Evolutionary conservation across 805 yeast genomes (phyloP), one percentile per base, ranked within the genome.

Genomic region (Candida xyloterini): DNA sequence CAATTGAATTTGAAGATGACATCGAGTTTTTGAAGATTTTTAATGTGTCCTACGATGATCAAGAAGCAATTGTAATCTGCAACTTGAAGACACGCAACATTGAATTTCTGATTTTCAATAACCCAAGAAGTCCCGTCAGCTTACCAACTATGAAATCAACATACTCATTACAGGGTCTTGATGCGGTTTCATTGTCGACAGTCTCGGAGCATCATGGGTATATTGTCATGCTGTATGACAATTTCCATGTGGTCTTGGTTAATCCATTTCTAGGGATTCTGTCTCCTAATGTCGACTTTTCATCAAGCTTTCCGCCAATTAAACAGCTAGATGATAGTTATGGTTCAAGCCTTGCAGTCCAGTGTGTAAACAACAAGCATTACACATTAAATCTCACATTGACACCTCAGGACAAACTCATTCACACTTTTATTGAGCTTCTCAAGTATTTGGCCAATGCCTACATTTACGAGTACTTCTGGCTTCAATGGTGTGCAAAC

Each of bases 401-500:
- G 4, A 60, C 59, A 10, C 86, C 88, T 0, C 56, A 58, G 10
- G 65, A 67, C 27, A 62, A 62, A 1, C 51, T 73, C 5, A 76
- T 79, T 1, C 22, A 44, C 4, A 65, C 53, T 10, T 71, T 81
- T 30, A 61, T 83, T n/a, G 57, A 64, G 11, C 65, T 76, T 2
- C 67, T 83, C 47, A 70, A 67, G 40, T 71, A 73, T 44, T 54
- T 82, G 14, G 70, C 79, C 4, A 84, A 82, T n/a, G 65, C 82
- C 2, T 72, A 72, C 40, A 68, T 78, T 3, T 71, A 69, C 49
- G 81, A 78, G 50, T 71, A 70, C 25, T 62, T 82, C n/a, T 71
- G 82, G 77, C 59, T 79, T 35, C 65, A 73, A 3, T 84, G 89
- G 88, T 67, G 82, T 32, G 57, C 79, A 1, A 76, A 84, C 1